Evolutionary conservation across 2,329 filamentous ascomycete species (phyloP).

Genomic region (Penicillium nordicum): DNA sequence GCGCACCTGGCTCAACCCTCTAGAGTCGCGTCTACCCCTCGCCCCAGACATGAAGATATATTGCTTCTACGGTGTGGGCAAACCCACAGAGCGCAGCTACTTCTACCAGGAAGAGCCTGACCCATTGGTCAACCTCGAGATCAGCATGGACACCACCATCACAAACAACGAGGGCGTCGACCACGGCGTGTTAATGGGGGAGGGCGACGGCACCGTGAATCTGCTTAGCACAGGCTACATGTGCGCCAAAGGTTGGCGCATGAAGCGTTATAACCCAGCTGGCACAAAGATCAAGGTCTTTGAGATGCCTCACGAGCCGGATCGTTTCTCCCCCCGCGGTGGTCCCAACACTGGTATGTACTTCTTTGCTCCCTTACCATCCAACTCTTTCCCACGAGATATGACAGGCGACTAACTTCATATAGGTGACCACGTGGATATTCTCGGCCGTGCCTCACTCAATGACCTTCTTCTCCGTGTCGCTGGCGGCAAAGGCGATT

Average conservation of each 20-base stretch:
- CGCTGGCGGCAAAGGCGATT: constrained; percentile 77
- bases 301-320: constrained; percentile 96
- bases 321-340: constrained; percentile 79
- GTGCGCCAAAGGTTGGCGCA: constrained; percentile 92
- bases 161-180: constrained; percentile 55
- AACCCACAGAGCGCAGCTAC: constrained; percentile 87
- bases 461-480: constrained; percentile 88
- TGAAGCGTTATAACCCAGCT: constrained; percentile 90
- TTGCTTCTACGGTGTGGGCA: constrained; percentile 94
- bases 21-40: constrained; percentile 83
- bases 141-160: constrained; percentile 53
- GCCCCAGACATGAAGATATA: constrained; percentile 91
- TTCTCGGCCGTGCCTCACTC: constrained; percentile 79
- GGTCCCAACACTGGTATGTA: constrained; percentile 60
- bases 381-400: not conserved
- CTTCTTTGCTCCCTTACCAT: constrained; percentile 22
- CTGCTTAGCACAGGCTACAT: constrained; percentile 92
- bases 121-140: constrained; percentile 53
- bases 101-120: constrained; percentile 77
- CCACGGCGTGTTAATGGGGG: constrained; percentile 90
- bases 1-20: constrained; percentile 89
- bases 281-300: constrained; percentile 76
- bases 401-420: not conserved
- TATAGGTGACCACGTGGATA: constrained; percentile 87
- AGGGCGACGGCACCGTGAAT: constrained; percentile 94